Base-by-base conservation (phyloP, 768 basidiomycete genomes). In the Amanita subjunquillea region DNA sequence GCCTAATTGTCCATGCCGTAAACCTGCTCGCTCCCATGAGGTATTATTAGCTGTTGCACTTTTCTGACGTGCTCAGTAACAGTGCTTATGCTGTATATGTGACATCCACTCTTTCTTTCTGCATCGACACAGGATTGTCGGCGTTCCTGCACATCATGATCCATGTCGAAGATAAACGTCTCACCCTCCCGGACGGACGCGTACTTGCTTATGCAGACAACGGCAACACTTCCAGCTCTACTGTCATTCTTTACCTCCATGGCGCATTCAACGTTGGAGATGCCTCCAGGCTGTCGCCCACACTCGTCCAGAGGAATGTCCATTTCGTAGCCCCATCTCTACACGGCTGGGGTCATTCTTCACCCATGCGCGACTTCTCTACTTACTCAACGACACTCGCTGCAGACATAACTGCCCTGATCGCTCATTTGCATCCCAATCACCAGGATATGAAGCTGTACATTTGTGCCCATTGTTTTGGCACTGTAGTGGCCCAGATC, bases 321-420 rank as follows among this genome's bases (percentile, higher is more conserved):
- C 79, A 77, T 58, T 65, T 65, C 48, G 59, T 82, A 38, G 67
- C 72, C 9, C 79, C 79, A 3, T 76, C 80, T 8, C 72, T 82
- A 30, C 75, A 78, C 20, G 80, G 78, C 2, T 82, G 80, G 79
- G 80, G 80, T 3, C 68, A 68, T 42, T 74, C 80, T 4, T 76
- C 78, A 0, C 70, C 75, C 1, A 61, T 71, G 4, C 60, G 60
- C 3, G 55, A 65, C 6, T 53, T 62, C 6, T 53, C 61, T 0
- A 58, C 71, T 1, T 81, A 75, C 58, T 60, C 72, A 46, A 62
- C 69, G 22, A 67, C 68, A 10, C 62, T 82, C 51, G 66, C 67
- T 30, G 55, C 64, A 45, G 78, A 78, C 58, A 70, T 75, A 54
- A 69, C 72, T 0, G 63, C 69, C 10, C 65, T 82, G 40, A 67